A percentile compares a stretch with the other conserved stretches of the same genome.
phyloP scores from a whole-genome alignment of 331 rosid species.

The Telfairia occidentalis region DNA sequence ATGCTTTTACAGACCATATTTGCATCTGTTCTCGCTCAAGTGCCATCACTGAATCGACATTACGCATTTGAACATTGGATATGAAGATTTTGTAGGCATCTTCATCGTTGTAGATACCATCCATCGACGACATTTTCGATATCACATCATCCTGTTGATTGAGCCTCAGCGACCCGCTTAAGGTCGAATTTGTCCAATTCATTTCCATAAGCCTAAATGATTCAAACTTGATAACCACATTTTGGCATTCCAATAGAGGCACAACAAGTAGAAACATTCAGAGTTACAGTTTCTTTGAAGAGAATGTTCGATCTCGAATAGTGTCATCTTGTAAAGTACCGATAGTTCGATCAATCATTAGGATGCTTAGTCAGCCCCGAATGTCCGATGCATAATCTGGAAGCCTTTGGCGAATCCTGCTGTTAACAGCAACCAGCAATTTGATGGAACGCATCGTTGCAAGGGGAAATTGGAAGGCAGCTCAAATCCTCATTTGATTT shows the following conservation, averaged over 20 bases:
- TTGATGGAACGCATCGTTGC: conserved; percentile 34
- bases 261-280: not conserved
- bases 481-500: conserved; percentile 45
- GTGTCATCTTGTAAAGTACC: not conserved
- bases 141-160: conserved; percentile 50
- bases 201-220: conserved; percentile 37
- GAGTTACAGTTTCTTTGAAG: not conserved
- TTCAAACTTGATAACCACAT: conserved; percentile 54
- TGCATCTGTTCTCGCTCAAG: not conserved
- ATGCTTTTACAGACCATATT: not conserved
- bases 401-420: not conserved
- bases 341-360: not conserved
- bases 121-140: conserved; percentile 56
- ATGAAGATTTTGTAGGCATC: not conserved
- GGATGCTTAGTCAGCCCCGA: not conserved
- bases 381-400: not conserved
- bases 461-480: conserved; percentile 32
- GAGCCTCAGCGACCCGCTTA: conserved; percentile 63
- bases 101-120: not conserved
- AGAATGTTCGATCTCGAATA: not conserved
- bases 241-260: conserved; percentile 36
- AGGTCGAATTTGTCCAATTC: conserved; percentile 70
- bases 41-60: not conserved
- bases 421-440: conserved; percentile 41
- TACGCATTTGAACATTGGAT: not conserved